Evolutionary conservation across 495 filamentous ascomycete genomes (phyloP).

Genomic region (Hypoxylon intermedium): DNA sequence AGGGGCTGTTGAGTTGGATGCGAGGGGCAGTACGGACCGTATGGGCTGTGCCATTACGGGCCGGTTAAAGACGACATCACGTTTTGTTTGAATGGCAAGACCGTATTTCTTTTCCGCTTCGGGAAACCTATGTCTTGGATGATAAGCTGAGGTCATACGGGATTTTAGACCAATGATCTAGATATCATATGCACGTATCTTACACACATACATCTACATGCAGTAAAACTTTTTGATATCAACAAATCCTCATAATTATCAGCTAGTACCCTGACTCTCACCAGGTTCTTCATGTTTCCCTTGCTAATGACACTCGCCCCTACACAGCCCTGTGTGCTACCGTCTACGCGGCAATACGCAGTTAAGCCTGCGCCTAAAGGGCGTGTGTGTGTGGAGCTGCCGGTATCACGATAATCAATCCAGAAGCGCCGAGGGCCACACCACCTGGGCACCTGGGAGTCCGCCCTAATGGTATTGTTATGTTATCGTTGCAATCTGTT

Average conservation of each 20-base stretch:
- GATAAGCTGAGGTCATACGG: constrained; percentile 3
- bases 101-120: constrained; percentile 30
- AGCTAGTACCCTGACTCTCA: too few relatives aligned
- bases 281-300: too few relatives aligned
- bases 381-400: constrained; percentile 18
- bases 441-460: constrained; percentile 4
- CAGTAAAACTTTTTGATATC: too few relatives aligned
- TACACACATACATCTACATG: not conserved
- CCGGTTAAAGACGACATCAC: constrained; percentile 22
- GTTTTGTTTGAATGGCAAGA: too few relatives aligned
- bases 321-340: too few relatives aligned
- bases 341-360: not conserved
- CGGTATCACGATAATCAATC: constrained; percentile 26
- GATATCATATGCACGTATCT: not conserved
- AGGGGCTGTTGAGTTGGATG: constrained; percentile 42
- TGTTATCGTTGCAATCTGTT: constrained; percentile 2
- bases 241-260: too few relatives aligned
- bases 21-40: constrained; percentile 35
- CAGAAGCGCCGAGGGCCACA: constrained; percentile 29
- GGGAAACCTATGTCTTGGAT: constrained; percentile 8
- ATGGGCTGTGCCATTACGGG: constrained; percentile 32
- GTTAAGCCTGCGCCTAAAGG: constrained; percentile 1
- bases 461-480: constrained; percentile 2
- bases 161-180: not conserved
- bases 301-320: too few relatives aligned